Base-by-base conservation (phyloP, 169 alveolate genomes). In the Plasmodium gonderi region DNA sequence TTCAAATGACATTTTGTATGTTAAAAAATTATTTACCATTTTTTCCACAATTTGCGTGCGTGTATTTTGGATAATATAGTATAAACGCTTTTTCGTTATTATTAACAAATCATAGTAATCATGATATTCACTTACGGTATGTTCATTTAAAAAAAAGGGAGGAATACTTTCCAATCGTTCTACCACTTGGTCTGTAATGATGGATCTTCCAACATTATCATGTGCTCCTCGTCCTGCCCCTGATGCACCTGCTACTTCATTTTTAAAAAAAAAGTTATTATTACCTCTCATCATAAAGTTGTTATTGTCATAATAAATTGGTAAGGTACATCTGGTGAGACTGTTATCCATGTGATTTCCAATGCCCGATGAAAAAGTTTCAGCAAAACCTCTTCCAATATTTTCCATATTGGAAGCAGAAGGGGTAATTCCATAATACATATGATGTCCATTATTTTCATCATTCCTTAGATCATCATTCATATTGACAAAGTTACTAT, bases 81-180 rank as follows among this genome's bases (percentile, higher is more conserved):
- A 90, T 9, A 90, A 49, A 65, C 74, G 72, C 17, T 47, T 78
- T 14, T 78, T 76, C 29, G 94, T 90, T 64, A 90, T 44, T 12
- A 90, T 78, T 26, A 90, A 17, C 3, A 90, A 49, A 36, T 90
- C 90, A 47, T 90, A 90, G 69, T 65, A 90, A 6, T 90, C 91
- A 0, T 90, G 90, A 47, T 90, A 90, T 26, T 90, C 94, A 36
- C 94, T 90, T n/a, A 78, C 49, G 4, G 94, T 90, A 29, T 90
- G 68, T 60, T 90, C 94, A n/a, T 64, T 17, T 78, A 90, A 69
- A 72, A 77, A 90, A 47, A 90, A 90, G 17, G 94, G 94, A 26
- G 94, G 94, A 1, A 90, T 49, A 68, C 79, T 77, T 42, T 76
- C 79, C 26, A 74, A 7, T 11, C 67, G 68, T n/a, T 42, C 90